Base-by-base conservation (phyloP, 2,329 filamentous ascomycete species). In the Phialocephala sp. region DNA sequence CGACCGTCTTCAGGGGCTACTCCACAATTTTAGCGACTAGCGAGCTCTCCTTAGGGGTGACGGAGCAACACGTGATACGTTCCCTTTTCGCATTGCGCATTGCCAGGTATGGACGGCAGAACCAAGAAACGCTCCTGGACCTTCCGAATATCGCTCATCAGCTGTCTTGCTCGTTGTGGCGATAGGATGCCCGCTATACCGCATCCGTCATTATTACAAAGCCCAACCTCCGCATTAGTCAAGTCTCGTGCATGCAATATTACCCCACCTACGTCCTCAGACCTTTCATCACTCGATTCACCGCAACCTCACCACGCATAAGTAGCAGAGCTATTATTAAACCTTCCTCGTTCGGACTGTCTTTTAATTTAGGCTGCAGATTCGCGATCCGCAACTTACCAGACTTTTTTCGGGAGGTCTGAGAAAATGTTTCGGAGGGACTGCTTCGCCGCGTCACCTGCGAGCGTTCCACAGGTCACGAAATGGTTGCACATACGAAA, bases 191-290 rank as follows among this genome's bases (percentile, higher is more conserved):
- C 24, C 22, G 14, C 50, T 32, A 54, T 27, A 8, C 50, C 24
- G 22, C 50, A 54, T 54, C 24, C 27, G 50, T 54, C 50, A 35
- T 32, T 54, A 54, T 54, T 54, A 54, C 50, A 14, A 54, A 54
- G 50, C 50, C 50, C 50, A 54, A 54, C 50, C 50, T 54, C 50
- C 50, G 24, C 50, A 35, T 54, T 54, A 54, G 50, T 54, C 50
- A 52, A 52, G 20, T 18, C 18, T 54, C 22, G 50, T 18, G 24
- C 50, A 54, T 56, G 54, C 32, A 56, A 56, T 56, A 56, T 39
- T 36, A 56, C 54, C 54, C 54, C 54, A 56, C 54, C 27, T 56
- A 56, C 37, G 54, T 14, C 20, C 54, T 56, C 32, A 56, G 32
- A 37, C 54, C 54, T 39, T 27, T 36, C 36, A 39, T 37, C 15